Conservation (phyloP, 1,284 basidiomycete species). For the Cutaneotrichosporon dermatis region DNA sequence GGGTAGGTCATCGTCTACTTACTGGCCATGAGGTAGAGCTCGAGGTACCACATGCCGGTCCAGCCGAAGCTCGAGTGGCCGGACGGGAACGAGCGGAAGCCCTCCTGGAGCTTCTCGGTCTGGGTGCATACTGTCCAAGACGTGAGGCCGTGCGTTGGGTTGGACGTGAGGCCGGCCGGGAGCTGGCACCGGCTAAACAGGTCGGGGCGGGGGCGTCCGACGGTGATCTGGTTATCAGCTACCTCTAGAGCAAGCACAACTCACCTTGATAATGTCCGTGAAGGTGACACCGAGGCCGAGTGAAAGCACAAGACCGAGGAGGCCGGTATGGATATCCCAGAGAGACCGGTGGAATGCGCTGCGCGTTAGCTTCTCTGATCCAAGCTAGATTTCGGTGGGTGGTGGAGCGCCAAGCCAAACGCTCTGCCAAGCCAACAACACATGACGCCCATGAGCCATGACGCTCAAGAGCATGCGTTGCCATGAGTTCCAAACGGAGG, state of each 20-base stretch:
- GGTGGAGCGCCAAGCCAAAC: too few species aligned
- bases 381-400: too few species aligned
- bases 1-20: slow-evolving; percentile 11
- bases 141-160: slow-evolving; percentile 66
- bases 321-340: slow-evolving; percentile 82
- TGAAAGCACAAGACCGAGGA: slow-evolving; percentile 56
- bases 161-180: slow-evolving; percentile 57
- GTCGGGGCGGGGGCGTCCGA: slow-evolving; percentile 87
- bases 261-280: slow-evolving; percentile 73
- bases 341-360: slow-evolving; percentile 63
- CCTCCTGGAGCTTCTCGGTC: slow-evolving; percentile 67
- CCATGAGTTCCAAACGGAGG: too few species aligned
- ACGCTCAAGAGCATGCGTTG: too few species aligned
- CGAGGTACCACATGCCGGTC: slow-evolving; percentile 47
- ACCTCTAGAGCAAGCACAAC: neutral
- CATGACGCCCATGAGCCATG: too few species aligned
- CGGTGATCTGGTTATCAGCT: slow-evolving; percentile 48
- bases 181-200: slow-evolving; percentile 80
- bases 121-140: slow-evolving; percentile 74
- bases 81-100: slow-evolving; percentile 87
- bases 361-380: neutral
- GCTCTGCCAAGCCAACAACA: too few species aligned
- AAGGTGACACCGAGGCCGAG: slow-evolving; percentile 54
- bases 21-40: slow-evolving; percentile 53
- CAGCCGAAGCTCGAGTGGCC: slow-evolving; percentile 71